These are phyloP conservation scores for Aplosporella prunicola DNA, from an alignment of 2,329 filamentous ascomycete genomes.

Conservation along the genomic window DNA sequence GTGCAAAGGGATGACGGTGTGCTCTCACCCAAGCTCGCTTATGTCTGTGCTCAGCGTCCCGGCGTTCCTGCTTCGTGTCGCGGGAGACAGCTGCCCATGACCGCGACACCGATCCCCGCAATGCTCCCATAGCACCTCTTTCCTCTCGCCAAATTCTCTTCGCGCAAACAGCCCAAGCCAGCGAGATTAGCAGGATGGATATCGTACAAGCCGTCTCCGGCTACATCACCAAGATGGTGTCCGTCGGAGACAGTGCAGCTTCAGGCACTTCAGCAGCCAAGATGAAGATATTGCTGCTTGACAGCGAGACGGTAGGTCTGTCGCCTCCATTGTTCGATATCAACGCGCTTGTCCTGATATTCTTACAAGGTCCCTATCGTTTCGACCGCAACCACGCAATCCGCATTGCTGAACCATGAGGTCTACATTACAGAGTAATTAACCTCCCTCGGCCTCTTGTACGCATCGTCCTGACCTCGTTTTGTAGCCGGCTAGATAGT, in stretches of 20 bases:
- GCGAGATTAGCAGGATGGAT: conserved; percentile 55
- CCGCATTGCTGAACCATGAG: conserved; percentile 86
- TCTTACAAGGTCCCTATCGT: conserved; percentile 66
- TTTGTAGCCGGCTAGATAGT: conserved; percentile 69
- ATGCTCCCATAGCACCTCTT: no score
- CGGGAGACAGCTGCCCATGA: no score
- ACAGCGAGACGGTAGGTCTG: conserved; percentile 72
- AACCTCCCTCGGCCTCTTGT: conserved; percentile 8
- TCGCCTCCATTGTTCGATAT: conserved; percentile 24
- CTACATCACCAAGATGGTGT: conserved; percentile 95
- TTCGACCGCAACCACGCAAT: conserved; percentile 92
- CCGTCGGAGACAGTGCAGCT: conserved; percentile 62
- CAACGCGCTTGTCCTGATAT: conserved; percentile 9
- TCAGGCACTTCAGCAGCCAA: conserved; percentile 63
- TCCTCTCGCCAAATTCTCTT: no score
- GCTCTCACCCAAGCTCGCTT: no score
- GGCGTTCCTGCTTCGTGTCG: no score
- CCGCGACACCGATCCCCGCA: no score
- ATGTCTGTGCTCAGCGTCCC: no score
- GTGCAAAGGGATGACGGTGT: no score
- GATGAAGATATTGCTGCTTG: conserved; percentile 96
- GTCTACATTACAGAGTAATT: conserved; percentile 83
- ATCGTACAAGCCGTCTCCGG: conserved; percentile 84
- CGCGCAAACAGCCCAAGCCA: not conserved
- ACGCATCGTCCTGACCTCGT: conserved; percentile 17